Conservation (phyloP, 1,284 basidiomycete genomes). For the Pseudozyma sp. region DNA sequence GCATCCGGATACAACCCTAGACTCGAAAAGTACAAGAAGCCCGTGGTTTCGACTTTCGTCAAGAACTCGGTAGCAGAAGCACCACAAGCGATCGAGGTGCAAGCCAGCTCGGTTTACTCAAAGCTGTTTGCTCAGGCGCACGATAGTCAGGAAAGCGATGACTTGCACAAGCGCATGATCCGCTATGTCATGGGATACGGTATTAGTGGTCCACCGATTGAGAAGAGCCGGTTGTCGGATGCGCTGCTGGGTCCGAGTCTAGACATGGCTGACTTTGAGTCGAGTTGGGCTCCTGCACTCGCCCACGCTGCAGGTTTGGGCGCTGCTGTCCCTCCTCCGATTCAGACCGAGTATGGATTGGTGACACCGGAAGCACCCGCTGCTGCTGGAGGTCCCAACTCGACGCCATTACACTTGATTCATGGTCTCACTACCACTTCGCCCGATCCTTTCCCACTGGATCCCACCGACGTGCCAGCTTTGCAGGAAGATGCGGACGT, state of each 20-base stretch:
- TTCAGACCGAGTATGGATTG: constrained; percentile 45
- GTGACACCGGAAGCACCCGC: constrained; percentile 35
- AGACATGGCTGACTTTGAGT: constrained; percentile 62
- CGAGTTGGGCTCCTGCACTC: constrained; percentile 59
- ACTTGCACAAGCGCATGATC: constrained; percentile 32
- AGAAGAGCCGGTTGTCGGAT: constrained; percentile 52
- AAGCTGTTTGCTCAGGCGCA: constrained; percentile 41
- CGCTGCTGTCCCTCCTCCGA: constrained; percentile 16
- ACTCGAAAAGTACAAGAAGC: constrained; percentile 56
- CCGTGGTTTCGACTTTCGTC: constrained; percentile 57
- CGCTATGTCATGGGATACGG: constrained; percentile 66
- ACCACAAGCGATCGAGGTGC: constrained; percentile 48
- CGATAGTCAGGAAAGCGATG: constrained; percentile 34
- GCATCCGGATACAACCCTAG: constrained; percentile 41
- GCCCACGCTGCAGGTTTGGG: constrained; percentile 59
- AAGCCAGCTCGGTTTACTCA: constrained; percentile 49
- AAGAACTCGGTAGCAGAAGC: constrained; percentile 38
- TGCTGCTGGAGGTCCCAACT: constrained; percentile 61
- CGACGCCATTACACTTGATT: constrained; percentile 66
- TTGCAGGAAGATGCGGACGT: constrained; percentile 43
- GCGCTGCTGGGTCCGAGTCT: constrained; percentile 60
- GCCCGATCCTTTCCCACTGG: constrained; percentile 62
- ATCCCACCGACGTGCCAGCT: constrained; percentile 61
- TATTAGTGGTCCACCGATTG: constrained; percentile 65
- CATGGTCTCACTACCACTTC: constrained; percentile 64